These are phyloP conservation scores for Raphanus raphanistrum DNA, from an alignment of 345 rosid genomes.

Conservation along the genomic window DNA sequence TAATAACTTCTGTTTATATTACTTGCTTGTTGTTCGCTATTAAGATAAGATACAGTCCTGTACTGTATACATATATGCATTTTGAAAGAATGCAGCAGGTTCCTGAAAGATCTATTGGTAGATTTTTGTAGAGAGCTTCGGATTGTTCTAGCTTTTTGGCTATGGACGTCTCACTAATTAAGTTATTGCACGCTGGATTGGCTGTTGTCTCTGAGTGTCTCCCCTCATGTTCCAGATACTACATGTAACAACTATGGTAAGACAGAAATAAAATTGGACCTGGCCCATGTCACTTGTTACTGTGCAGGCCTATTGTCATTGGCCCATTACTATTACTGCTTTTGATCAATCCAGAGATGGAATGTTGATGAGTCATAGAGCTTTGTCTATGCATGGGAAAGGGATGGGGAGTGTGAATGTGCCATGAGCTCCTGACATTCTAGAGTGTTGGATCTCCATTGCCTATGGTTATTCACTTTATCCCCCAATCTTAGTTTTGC, in stretches of 20 bases:
- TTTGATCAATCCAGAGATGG: conserved; percentile 7
- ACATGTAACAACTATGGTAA: conserved; percentile 2
- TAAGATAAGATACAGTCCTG: too few relatives aligned
- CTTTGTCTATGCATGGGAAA: conserved; percentile 39
- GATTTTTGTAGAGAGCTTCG: conserved; percentile 9
- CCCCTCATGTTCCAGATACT: conserved; percentile 37
- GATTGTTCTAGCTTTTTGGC: conserved; percentile 43
- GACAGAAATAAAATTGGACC: background rate
- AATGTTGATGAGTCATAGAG: conserved; percentile 13
- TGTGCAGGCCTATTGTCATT: conserved; percentile 7
- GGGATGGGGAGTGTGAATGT: conserved; percentile 32
- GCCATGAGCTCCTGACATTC: conserved; percentile 34
- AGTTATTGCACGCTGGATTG: conserved; percentile 19
- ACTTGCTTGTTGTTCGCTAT: too few relatives aligned
- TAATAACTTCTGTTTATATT: too few relatives aligned
- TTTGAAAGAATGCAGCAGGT: conserved; percentile 16
- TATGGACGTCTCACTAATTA: background rate
- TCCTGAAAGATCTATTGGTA: conserved; percentile 39
- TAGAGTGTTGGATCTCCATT: conserved; percentile 1
- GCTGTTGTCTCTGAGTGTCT: conserved; percentile 12
- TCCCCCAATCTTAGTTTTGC: conserved; percentile 10
- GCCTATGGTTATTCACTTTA: conserved; percentile 31
- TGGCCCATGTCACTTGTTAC: conserved; percentile 24
- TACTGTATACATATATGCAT: too few relatives aligned
- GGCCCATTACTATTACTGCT: conserved; percentile 14